Evolutionary conservation across 1,284 basidiomycete species (phyloP).

Genomic region (Fomitopsis betulina): DNA sequence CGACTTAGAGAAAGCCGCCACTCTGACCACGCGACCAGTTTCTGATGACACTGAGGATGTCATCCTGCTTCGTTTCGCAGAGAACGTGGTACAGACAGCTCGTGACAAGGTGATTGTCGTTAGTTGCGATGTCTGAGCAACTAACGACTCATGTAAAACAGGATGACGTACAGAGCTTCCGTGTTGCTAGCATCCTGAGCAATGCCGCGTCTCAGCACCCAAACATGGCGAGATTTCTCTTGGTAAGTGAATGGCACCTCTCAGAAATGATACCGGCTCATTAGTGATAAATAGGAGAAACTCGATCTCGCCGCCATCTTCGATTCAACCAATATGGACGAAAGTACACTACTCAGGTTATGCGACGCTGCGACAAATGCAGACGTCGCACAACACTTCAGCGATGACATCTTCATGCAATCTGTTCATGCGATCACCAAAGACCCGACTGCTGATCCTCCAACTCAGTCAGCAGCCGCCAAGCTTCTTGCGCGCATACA

Average conservation of each 20-base stretch:
- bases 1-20: conserved; percentile 49
- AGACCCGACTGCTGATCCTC: conserved; percentile 33
- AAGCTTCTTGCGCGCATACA: conserved; percentile 45
- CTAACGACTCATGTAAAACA: conserved; percentile 21
- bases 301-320: conserved; percentile 53
- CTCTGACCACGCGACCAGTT: conserved; percentile 49
- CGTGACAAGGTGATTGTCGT: conserved; percentile 43
- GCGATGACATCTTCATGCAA: conserved; percentile 36
- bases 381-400: conserved; percentile 49
- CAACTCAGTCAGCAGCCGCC: conserved; percentile 39
- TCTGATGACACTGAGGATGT: conserved; percentile 44
- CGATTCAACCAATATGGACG: conserved; percentile 46
- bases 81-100: conserved; percentile 46
- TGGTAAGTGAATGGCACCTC: conserved; percentile 29
- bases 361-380: conserved; percentile 59
- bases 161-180: conserved; percentile 48
- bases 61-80: conserved; percentile 48
- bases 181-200: conserved; percentile 54
- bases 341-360: conserved; percentile 49
- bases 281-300: conserved; percentile 37
- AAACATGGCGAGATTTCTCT: conserved; percentile 33
- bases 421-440: conserved; percentile 38
- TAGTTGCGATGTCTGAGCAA: background rate
- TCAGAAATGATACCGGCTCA: background rate
- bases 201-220: conserved; percentile 62